Conservation (phyloP, 2,329 filamentous ascomycete species). For the Penicillium fuscoglaucum region DNA sequence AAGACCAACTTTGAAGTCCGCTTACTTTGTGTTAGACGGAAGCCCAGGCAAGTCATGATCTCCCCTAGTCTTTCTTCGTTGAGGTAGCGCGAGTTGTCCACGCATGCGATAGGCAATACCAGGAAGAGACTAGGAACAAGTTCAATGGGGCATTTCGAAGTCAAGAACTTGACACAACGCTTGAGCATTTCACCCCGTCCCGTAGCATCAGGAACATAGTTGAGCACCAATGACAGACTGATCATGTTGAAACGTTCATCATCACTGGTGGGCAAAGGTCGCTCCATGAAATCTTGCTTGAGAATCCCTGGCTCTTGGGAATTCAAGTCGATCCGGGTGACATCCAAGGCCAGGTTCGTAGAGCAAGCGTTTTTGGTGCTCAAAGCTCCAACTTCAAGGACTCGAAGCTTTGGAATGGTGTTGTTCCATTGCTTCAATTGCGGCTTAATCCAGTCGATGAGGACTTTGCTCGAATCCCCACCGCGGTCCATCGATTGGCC, state of each 20-base stretch:
- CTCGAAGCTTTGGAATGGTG: constrained; percentile 49
- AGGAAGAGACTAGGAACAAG: constrained; percentile 68
- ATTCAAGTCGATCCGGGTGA: constrained; percentile 85
- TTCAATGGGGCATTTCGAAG: constrained; percentile 25
- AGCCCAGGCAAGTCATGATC: constrained; percentile 79
- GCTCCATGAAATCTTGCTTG: constrained; percentile 91
- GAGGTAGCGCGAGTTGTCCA: constrained; percentile 88
- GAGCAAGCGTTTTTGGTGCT: constrained; percentile 85
- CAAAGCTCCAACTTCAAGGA: constrained; percentile 88
- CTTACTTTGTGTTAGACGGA: constrained; percentile 65
- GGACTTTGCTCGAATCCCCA: constrained; percentile 62
- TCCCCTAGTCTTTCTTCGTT: constrained; percentile 66
- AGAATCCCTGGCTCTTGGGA: constrained; percentile 75
- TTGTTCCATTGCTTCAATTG: constrained; percentile 27
- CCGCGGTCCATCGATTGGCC: constrained; percentile 62
- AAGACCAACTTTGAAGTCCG: constrained; percentile 82
- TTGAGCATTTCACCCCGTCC: constrained; percentile 82
- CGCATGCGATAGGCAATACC: constrained; percentile 83
- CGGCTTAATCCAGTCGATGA: constrained; percentile 59
- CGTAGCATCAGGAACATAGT: constrained; percentile 80
- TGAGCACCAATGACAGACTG: constrained; percentile 87
- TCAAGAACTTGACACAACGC: constrained; percentile 71
- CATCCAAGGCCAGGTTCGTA: constrained; percentile 65
- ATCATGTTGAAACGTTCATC: constrained; percentile 81
- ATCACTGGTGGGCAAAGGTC: constrained; percentile 64